Evolutionary conservation across 192 early-diverging fungal species (phyloP).

Genomic region (Jimgerdemannia lactiflua): DNA sequence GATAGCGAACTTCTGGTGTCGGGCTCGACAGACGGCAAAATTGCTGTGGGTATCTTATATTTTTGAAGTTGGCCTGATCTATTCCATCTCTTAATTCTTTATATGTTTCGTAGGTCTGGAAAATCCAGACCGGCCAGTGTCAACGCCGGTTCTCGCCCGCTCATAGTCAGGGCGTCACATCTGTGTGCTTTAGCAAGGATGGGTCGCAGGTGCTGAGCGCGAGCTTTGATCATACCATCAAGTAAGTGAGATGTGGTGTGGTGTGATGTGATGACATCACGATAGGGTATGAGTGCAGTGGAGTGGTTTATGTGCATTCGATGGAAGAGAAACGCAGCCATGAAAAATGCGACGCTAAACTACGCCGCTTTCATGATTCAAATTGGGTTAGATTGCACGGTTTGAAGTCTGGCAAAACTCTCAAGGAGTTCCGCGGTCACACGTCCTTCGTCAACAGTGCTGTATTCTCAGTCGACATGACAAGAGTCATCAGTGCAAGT

Average conservation of each 20-base stretch:
- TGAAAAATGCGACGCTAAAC: neutral
- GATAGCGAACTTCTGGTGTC: slow-evolving; percentile 82
- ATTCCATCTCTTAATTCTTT: neutral
- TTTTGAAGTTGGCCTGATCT: neutral
- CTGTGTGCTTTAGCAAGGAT: slow-evolving; percentile 75
- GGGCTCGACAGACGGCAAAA: slow-evolving; percentile 80
- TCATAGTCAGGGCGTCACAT: slow-evolving; percentile 82
- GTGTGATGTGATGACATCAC: neutral
- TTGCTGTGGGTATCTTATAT: slow-evolving; percentile 50
- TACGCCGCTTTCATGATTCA: neutral
- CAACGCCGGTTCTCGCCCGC: slow-evolving; percentile 74
- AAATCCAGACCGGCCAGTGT: slow-evolving; percentile 69
- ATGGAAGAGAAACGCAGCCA: neutral
- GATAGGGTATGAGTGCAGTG: neutral
- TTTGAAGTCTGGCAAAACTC: slow-evolving; percentile 86
- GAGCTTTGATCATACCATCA: slow-evolving; percentile 75
- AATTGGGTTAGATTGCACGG: slow-evolving; percentile 70
- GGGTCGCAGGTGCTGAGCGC: slow-evolving; percentile 76
- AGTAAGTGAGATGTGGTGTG: slow-evolving; percentile 33
- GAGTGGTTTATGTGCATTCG: slow-evolving; percentile 4
- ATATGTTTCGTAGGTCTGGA: slow-evolving; percentile 64
- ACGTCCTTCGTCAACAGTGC: slow-evolving; percentile 84
- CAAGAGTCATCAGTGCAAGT: slow-evolving; percentile 71
- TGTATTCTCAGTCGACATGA: slow-evolving; percentile 67
- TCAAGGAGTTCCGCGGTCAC: slow-evolving; percentile 93